phyloP scores from a whole-genome alignment of 768 basidiomycete species.

The Krasilnikovozyma curviuscula region DNA sequence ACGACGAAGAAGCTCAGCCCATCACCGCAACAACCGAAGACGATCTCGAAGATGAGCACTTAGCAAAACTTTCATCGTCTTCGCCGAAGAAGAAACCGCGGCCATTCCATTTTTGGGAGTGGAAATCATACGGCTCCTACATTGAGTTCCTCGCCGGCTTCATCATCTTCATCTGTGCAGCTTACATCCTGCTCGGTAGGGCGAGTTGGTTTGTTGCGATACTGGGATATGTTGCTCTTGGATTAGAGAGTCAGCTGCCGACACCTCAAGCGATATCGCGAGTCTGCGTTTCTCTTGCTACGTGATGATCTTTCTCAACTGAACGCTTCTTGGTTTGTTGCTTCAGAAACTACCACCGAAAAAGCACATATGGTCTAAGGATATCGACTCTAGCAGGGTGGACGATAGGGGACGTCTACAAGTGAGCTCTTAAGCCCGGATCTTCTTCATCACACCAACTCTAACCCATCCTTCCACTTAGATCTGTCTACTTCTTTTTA shows the following conservation, averaged over 20 bases:
- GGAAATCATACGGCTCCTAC: constrained; percentile 4
- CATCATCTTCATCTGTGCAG: constrained; percentile 4
- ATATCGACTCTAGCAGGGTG: constrained; percentile 7
- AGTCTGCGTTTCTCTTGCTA: too few species aligned
- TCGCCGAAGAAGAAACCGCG: not conserved
- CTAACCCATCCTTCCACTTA: not conserved
- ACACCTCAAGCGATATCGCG: constrained; percentile 8
- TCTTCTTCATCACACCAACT: not conserved
- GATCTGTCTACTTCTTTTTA: constrained; percentile 6
- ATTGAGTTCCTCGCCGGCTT: constrained; percentile 9
- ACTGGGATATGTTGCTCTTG: constrained; percentile 4
- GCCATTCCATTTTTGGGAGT: constrained; percentile 9
- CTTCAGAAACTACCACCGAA: constrained; percentile 7
- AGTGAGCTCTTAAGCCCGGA: not conserved
- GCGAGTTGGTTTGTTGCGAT: constrained; percentile 4
- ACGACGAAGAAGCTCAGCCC: too few species aligned
- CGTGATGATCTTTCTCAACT: too few species aligned
- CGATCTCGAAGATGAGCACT: too few species aligned
- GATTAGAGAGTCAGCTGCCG: constrained; percentile 6
- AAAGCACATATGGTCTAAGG: constrained; percentile 1
- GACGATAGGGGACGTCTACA: constrained; percentile 10
- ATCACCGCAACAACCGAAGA: too few species aligned
- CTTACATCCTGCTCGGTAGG: constrained; percentile 2
- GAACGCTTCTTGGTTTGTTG: too few species aligned
- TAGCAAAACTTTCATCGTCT: too few species aligned